phyloP scores from a whole-genome alignment of 495 filamentous ascomycete species.

The Podospora bellae-mahoneyi region DNA sequence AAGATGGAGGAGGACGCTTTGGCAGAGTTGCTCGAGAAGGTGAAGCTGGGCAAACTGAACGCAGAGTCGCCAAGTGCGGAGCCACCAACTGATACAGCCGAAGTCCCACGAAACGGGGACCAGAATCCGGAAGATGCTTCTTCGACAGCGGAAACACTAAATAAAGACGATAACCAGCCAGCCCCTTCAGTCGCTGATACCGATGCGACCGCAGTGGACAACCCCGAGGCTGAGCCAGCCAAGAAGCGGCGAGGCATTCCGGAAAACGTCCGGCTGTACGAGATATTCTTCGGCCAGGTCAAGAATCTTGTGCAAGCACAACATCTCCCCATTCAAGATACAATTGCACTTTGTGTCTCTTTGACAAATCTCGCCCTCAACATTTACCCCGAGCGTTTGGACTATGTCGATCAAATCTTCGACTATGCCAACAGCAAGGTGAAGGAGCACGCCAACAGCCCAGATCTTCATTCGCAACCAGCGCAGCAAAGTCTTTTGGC shows the following conservation, averaged over 20 bases:
- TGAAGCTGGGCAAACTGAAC: slow-evolving; percentile 64
- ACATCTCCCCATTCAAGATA: slow-evolving; percentile 89
- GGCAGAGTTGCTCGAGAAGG: slow-evolving; percentile 66
- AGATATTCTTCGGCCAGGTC: slow-evolving; percentile 97
- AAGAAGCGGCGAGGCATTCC: slow-evolving; percentile 70
- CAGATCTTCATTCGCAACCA: slow-evolving; percentile 83
- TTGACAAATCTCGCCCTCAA: slow-evolving; percentile 90
- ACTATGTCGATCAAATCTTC: slow-evolving; percentile 94
- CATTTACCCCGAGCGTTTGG: slow-evolving; percentile 86
- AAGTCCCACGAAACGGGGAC: slow-evolving; percentile 20
- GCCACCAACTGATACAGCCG: slow-evolving; percentile 15
- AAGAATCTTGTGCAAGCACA: slow-evolving; percentile 87
- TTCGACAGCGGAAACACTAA: slow-evolving; percentile 22
- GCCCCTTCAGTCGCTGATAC: slow-evolving; percentile 43
- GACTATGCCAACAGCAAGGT: slow-evolving; percentile 86
- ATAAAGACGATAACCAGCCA: slow-evolving; percentile 35
- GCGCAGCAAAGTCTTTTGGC: slow-evolving; percentile 86
- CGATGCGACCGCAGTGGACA: slow-evolving; percentile 40
- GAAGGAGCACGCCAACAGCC: slow-evolving; percentile 83
- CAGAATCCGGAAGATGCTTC: slow-evolving; percentile 20
- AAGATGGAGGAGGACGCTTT: slow-evolving; percentile 84
- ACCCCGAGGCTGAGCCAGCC: slow-evolving; percentile 35
- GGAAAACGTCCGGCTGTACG: slow-evolving; percentile 83
- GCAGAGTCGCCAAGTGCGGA: slow-evolving; percentile 32
- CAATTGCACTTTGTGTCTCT: slow-evolving; percentile 85